These are phyloP conservation scores for Trichothecium roseum DNA, from an alignment of 2,329 filamentous ascomycete genomes.

Conservation along the genomic window DNA sequence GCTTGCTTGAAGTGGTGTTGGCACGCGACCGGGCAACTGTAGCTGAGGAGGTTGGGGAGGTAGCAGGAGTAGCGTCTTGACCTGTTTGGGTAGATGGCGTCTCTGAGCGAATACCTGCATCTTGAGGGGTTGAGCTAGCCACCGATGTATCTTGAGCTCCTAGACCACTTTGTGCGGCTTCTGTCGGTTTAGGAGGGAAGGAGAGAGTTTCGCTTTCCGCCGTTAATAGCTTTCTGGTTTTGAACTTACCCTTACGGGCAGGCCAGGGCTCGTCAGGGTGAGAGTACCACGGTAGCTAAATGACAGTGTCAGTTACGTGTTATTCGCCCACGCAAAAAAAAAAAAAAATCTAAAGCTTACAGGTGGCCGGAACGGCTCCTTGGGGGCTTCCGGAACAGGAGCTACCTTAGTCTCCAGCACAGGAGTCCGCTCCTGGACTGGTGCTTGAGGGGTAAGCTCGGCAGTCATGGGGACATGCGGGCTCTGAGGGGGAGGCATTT, in stretches of 20 bases:
- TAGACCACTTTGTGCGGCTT: slow-evolving; percentile 10
- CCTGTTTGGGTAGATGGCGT: slow-evolving; percentile 6
- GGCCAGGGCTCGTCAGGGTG: slow-evolving; percentile 42
- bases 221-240: slow-evolving; percentile 29
- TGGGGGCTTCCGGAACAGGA: slow-evolving; percentile 5
- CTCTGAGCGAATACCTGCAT: slow-evolving; percentile 3
- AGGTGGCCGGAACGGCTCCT: slow-evolving; percentile 33
- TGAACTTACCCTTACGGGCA: slow-evolving; percentile 21
- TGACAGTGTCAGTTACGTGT: slow-evolving; percentile 4
- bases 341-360: slow-evolving; percentile 28
- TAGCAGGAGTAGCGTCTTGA: slow-evolving; percentile 2
- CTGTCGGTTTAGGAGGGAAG: slow-evolving; percentile 29
- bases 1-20: too few species aligned
- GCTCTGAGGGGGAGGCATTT: slow-evolving; percentile 30
- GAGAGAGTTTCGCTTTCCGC: slow-evolving; percentile 28
- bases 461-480: slow-evolving; percentile 33
- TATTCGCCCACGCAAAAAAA: background rate
- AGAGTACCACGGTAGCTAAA: slow-evolving; percentile 48
- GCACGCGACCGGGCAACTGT: too few species aligned
- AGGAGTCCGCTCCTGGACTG: slow-evolving; percentile 7
- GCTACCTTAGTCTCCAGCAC: slow-evolving; percentile 4
- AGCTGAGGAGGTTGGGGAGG: slow-evolving; percentile 2
- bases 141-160: too few species aligned
- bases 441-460: slow-evolving; percentile 15
- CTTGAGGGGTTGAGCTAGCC: too few species aligned